phyloP scores from a whole-genome alignment of 192 early-diverging fungal genomes.

The Backusella circina region DNA sequence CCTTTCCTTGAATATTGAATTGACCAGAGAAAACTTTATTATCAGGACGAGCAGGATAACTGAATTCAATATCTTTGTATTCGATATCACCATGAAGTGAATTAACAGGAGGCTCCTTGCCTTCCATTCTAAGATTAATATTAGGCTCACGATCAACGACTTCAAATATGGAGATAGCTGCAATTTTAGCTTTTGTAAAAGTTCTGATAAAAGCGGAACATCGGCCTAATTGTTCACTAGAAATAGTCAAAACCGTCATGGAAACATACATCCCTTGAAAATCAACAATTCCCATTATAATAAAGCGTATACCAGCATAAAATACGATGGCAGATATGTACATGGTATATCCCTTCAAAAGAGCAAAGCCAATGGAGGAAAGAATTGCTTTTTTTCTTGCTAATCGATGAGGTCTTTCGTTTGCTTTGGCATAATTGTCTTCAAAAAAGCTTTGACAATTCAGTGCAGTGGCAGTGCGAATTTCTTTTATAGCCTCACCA shows the following conservation, averaged over 20 bases:
- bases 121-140: constrained; percentile 57
- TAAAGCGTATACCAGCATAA: constrained; percentile 54
- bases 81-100: constrained; percentile 34
- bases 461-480: too few relatives aligned
- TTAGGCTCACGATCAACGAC: constrained; percentile 65
- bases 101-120: constrained; percentile 25
- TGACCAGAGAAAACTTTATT: constrained; percentile 41
- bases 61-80: constrained; percentile 47
- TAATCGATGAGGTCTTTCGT: constrained; percentile 62
- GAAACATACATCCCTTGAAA: constrained; percentile 12
- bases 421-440: constrained; percentile 54
- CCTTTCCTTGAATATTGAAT: constrained; percentile 44
- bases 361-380: constrained; percentile 65
- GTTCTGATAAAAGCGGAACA: constrained; percentile 66
- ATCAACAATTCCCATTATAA: neutral
- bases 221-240: constrained; percentile 49
- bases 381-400: constrained; percentile 59
- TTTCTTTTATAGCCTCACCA: too few relatives aligned
- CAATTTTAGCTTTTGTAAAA: constrained; percentile 72
- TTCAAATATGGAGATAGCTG: constrained; percentile 66
- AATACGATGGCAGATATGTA: constrained; percentile 69
- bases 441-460: constrained; percentile 69
- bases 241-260: constrained; percentile 10
- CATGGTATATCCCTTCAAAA: constrained; percentile 66
- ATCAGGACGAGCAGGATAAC: constrained; percentile 60